A percentile compares a stretch with the other conserved stretches of the same genome.
Conservation (phyloP, 2,329 filamentous ascomycete genomes). For the Exserohilum turcica region DNA sequence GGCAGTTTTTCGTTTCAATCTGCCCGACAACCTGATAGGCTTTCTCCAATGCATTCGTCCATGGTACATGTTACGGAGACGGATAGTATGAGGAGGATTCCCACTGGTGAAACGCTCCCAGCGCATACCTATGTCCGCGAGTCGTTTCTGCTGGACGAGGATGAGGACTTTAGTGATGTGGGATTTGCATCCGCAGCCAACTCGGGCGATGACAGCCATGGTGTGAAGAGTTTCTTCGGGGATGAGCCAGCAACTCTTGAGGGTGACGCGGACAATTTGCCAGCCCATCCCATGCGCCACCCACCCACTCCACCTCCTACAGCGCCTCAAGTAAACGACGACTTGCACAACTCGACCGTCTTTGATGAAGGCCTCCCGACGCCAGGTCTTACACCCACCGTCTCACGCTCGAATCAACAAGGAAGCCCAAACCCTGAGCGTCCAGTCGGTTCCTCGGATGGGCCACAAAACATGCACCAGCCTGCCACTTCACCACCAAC, state of each 20-base stretch:
- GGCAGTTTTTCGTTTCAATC: constrained; percentile 20
- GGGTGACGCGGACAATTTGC: constrained; percentile 34
- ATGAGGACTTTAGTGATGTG: constrained; percentile 61
- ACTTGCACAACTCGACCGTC: constrained; percentile 32
- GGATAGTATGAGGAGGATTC: constrained; percentile 57
- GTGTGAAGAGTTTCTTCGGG: constrained; percentile 56
- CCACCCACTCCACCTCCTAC: constrained; percentile 54
- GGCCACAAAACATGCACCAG: constrained; percentile 27
- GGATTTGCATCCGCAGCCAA: constrained; percentile 58
- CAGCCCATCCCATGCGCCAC: constrained; percentile 43
- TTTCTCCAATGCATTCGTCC: constrained; percentile 54
- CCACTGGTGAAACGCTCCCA: constrained; percentile 51
- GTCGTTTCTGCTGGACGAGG: constrained; percentile 60
- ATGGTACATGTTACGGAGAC: constrained; percentile 58
- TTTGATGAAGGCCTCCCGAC: constrained; percentile 46
- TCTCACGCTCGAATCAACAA: constrained; percentile 31
- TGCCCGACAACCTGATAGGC: constrained; percentile 16
- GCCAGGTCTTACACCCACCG: constrained; percentile 46
- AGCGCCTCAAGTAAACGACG: constrained; percentile 38
- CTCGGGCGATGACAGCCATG: constrained; percentile 45
- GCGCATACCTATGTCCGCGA: constrained; percentile 33
- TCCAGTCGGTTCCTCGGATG: constrained; percentile 28
- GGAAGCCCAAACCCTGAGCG: constrained; percentile 20
- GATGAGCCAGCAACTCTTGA: constrained; percentile 50
- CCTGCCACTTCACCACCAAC: constrained; percentile 12